phyloP scores from a whole-genome alignment of 2,329 filamentous ascomycete genomes.

The Coniochaeta prunicola region DNA sequence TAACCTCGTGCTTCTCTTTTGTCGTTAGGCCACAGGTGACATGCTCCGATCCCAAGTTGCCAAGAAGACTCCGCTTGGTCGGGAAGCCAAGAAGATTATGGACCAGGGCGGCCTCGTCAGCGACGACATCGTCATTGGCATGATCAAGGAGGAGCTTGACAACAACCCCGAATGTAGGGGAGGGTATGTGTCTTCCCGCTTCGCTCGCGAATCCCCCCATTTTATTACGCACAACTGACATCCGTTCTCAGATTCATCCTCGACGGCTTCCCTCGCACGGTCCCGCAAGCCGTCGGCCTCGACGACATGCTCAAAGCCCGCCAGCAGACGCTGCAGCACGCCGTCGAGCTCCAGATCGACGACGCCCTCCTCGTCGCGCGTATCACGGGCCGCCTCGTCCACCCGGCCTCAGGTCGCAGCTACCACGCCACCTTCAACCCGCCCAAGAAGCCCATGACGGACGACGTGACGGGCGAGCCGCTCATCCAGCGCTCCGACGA shows the following conservation, averaged over 20 bases:
- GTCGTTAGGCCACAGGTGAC: conserved; percentile 80
- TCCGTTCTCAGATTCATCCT: conserved; percentile 76
- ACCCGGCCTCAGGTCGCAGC: conserved; percentile 90
- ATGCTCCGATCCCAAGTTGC: conserved; percentile 98
- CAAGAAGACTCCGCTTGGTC: conserved; percentile 89
- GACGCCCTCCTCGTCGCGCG: conserved; percentile 87
- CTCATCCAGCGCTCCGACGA: conserved; percentile 95
- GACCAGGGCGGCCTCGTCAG: conserved; percentile 95
- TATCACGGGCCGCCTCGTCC: conserved; percentile 92
- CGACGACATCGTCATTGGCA: conserved; percentile 98
- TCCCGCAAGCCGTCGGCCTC: conserved; percentile 88
- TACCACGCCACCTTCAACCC: conserved; percentile 99
- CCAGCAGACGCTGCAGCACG: conserved; percentile 84
- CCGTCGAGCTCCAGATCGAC: conserved; percentile 94
- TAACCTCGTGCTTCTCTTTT: conserved; percentile 7
- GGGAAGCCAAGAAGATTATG: conserved; percentile 99
- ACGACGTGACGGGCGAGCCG: conserved; percentile 94
- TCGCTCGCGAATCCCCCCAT: neutral
- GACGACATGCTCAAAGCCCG: conserved; percentile 80
- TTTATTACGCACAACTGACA: neutral
- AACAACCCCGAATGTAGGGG: conserved; percentile 93
- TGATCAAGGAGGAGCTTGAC: conserved; percentile 97
- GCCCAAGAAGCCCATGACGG: conserved; percentile 87
- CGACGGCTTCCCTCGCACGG: conserved; percentile 95
- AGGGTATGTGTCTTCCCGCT: conserved; percentile 56